Base-by-base conservation (phyloP, 2,329 filamentous ascomycete species). In the Pseudogymnoascus pannorum region DNA sequence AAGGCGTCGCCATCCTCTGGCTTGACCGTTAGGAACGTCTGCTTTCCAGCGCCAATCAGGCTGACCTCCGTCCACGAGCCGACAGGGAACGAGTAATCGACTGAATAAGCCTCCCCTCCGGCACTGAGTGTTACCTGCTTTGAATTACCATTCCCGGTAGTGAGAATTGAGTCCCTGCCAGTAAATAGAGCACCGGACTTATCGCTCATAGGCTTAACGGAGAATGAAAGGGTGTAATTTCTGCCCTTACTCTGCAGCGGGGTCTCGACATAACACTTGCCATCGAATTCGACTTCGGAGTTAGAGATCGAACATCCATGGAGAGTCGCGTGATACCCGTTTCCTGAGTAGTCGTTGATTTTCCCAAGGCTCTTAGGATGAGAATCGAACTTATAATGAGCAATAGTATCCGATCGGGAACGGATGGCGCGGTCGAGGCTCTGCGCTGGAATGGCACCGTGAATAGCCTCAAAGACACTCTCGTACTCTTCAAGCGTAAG, bases 241-340 rank as follows among this genome's bases (percentile, higher is more conserved):
- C 80, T 75, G 2, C 83, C 83, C 67, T 85, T 86, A 33, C 78
- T 80, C 0, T 70, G 69, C 7, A 82, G 68, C 0, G 80, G 80
- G 0, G 80, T 83, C 1, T 62, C 70, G 1, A 83, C 61, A 2
- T 70, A 70, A 66, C 81, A 83, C 0, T 69, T 63, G 0, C 71
- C 62, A 3, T 68, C 67, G 18, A 80, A 65, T 1, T 64, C 40
- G 3, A 79, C 61, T 4, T 71, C 69, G 0, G 67, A 68, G 8
- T 71, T 64, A 1, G 65, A 65, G 24, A 73, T 60, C 1, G 63
- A 60, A 65, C 78, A 82, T 69, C 72, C 2, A 73, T 76, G 6
- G 64, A 65, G 3, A 62, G 61, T 5, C 0, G 62, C 77, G 60
- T 77, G 64, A 66, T 79, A 78, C 14, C 65, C 66, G 65, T 80